A percentile compares a stretch with the other conserved stretches of the same genome.
Conservation (phyloP, 441 rosid genomes). For the Breynia disticha region DNA sequence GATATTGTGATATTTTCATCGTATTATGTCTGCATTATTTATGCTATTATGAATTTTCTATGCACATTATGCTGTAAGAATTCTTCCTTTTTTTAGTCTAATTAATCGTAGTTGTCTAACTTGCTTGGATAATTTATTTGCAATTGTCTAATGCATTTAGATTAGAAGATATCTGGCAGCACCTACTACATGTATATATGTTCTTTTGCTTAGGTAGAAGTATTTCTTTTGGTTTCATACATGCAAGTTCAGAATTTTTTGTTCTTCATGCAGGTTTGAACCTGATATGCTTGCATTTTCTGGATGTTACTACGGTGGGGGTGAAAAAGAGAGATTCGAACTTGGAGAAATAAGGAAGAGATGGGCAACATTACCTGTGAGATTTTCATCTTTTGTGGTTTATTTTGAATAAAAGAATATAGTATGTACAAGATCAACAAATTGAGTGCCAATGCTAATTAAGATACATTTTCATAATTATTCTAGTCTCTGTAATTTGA, state of each 20-base stretch:
- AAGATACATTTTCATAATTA: constrained; percentile 4
- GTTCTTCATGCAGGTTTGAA: constrained; percentile 62
- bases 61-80: no score
- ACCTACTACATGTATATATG: no score
- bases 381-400: constrained; percentile 22
- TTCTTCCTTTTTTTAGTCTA: no score
- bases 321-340: constrained; percentile 83
- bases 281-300: constrained; percentile 99
- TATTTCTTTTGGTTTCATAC: not conserved
- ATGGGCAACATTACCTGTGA: constrained; percentile 96
- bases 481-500: constrained; percentile 3
- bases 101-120: no score
- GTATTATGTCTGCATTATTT: no score
- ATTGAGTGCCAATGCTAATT: constrained; percentile 1
- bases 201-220: no score
- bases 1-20: no score
- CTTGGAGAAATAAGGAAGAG: constrained; percentile 90
- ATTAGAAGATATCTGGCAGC: no score
- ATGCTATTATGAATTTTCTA: no score
- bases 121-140: no score
- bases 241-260: constrained; percentile 3
- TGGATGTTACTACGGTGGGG: constrained; percentile 98
- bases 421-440: not conserved
- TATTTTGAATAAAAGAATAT: not conserved
- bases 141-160: no score